These are phyloP conservation scores for Umbelopsis sp. DNA, from an alignment of 192 early-diverging fungal species.

Conservation along the genomic window DNA sequence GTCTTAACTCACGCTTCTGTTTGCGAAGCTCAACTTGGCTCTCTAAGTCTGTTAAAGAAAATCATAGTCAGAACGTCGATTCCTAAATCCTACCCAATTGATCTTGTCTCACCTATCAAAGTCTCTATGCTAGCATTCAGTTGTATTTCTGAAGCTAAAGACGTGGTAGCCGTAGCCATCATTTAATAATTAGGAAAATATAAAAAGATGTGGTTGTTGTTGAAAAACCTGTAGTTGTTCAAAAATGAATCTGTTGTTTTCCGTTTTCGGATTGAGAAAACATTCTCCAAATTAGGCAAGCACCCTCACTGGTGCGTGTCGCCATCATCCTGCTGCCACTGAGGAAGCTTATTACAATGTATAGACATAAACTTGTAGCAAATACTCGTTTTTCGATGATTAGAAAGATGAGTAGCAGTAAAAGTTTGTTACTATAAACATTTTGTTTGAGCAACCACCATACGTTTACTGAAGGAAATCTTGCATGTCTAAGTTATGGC, in stretches of 20 bases:
- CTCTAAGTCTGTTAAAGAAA: neutral
- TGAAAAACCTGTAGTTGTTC: neutral
- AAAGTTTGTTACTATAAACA: no score
- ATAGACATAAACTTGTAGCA: no score
- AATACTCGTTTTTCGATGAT: no score
- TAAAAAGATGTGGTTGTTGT: neutral
- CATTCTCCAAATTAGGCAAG: conserved; percentile 6
- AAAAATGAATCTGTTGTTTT: neutral
- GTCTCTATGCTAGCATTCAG: neutral
- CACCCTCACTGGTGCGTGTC: neutral
- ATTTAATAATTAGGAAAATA: neutral
- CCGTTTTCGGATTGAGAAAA: conserved; percentile 8
- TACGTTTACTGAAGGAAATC: no score
- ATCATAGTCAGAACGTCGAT: neutral
- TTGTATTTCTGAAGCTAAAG: neutral
- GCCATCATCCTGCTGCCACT: no score
- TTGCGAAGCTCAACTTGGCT: neutral
- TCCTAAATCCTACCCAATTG: neutral
- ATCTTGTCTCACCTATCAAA: neutral
- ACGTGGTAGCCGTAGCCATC: neutral
- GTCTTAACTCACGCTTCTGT: neutral
- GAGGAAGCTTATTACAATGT: no score
- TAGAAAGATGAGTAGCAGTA: no score
- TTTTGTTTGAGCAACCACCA: no score
- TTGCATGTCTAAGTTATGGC: no score